phyloP scores from a whole-genome alignment of 305 asterid genomes.

The Fraxinus sp. region DNA sequence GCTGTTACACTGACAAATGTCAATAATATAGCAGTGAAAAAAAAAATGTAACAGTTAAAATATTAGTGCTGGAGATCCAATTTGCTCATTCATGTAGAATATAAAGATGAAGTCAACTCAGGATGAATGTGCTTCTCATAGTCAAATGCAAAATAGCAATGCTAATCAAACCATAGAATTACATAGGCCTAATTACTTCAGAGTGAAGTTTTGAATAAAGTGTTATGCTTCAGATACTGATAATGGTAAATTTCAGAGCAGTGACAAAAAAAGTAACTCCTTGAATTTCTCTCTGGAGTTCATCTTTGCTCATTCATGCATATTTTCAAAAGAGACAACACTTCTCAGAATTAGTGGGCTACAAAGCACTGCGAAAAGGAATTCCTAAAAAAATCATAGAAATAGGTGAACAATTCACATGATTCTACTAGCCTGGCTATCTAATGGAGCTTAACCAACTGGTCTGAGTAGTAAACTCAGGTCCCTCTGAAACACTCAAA shows the following conservation, averaged over 20 bases:
- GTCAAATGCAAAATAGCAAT: background rate
- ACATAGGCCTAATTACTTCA: background rate
- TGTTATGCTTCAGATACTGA: background rate
- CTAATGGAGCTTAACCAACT: background rate
- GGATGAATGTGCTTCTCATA: background rate
- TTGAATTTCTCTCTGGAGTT: background rate
- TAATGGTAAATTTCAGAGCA: background rate
- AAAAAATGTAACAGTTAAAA: background rate
- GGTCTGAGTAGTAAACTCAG: background rate
- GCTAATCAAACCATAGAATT: background rate
- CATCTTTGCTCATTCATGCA: background rate
- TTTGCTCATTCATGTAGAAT: background rate
- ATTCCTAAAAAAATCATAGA: background rate
- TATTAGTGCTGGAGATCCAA: background rate
- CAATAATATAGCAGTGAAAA: background rate
- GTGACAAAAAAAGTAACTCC: background rate
- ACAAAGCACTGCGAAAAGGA: background rate
- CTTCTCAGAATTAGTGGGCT: background rate
- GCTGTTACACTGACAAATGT: background rate
- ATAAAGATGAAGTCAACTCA: background rate
- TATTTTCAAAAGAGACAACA: background rate
- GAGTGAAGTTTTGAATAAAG: background rate
- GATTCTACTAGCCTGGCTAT: background rate
- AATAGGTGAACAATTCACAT: background rate
- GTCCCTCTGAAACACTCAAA: background rate